Conservation (phyloP, 2,329 filamentous ascomycete genomes). For the Aspergillus bombycis region DNA sequence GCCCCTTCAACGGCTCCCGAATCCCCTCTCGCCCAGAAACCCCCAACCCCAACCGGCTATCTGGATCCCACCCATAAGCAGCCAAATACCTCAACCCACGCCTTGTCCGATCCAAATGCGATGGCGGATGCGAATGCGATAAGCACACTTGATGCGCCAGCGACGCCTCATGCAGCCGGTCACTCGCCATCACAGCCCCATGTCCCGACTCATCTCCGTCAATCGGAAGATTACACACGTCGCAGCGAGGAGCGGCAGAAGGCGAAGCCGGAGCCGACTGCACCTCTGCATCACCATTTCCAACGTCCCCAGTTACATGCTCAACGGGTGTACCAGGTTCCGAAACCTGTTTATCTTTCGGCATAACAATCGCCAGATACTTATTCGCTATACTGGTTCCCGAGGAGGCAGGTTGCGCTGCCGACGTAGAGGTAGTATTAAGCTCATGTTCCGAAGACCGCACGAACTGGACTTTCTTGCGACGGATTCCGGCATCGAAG, state of each 20-base stretch:
- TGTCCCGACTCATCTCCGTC: not conserved
- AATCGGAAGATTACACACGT: slow-evolving; percentile 64
- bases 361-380: slow-evolving; percentile 53
- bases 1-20: slow-evolving; percentile 72
- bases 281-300: not conserved
- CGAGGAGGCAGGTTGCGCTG: slow-evolving; percentile 1
- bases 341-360: slow-evolving; percentile 17
- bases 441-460: slow-evolving; percentile 48
- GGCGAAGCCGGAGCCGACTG: slow-evolving; percentile 18
- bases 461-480: slow-evolving; percentile 64
- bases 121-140: slow-evolving; percentile 60
- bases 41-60: slow-evolving; percentile 70
- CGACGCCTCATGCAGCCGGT: slow-evolving; percentile 51
- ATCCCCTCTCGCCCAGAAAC: slow-evolving; percentile 68
- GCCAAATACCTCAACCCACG: slow-evolving; percentile 60
- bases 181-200: not conserved
- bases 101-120: slow-evolving; percentile 59
- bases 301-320: not conserved
- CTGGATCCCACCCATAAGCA: slow-evolving; percentile 63
- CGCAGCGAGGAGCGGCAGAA: slow-evolving; percentile 43
- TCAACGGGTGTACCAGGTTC: slow-evolving; percentile 1
- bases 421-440: slow-evolving; percentile 34
- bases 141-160: slow-evolving; percentile 61
- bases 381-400: slow-evolving; percentile 40
- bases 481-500: slow-evolving; percentile 66